Base-by-base conservation (phyloP, 805 yeast species). In the Pachysolen tannophilus region DNA sequence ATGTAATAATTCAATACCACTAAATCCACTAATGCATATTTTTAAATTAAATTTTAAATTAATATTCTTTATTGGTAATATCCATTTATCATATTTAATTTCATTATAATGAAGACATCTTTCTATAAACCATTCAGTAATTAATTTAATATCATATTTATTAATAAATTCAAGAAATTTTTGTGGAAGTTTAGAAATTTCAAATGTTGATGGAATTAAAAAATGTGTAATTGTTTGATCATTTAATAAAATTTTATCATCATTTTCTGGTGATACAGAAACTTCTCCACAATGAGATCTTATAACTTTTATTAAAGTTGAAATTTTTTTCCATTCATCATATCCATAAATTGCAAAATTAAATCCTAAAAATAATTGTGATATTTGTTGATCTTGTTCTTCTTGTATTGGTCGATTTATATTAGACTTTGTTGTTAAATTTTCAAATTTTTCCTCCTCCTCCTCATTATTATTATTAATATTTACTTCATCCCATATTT, bases 91-190 rank as follows among this genome's bases (percentile, higher is more conserved):
- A 23, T 53, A 46, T 11, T 59, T 54, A 6, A 72, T 44, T 30
- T 56, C 51, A 29, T 70, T 67, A 45, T 76, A 76, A 55, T 69
- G 78, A 16, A 84, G 61, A 17, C 82, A 72, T 39, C 94, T 60
- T 54, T 85, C 95, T 9, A 86, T 57, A 43, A 79, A 78, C 82
- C 90, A 84, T 53, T 86, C 94, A 0, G 94, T 84, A 2, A 76
- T 71, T 0, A 77, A 42, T 13, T 48, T 47, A 3, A 49, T 43
- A 3, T 40, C 45, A 42, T 51, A 16, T 25, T 50, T 32, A 5
- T 41, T 42, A 5, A 37, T 28, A 20, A 45, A 24, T 6, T 23
- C 23, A 11, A 33, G 23, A 8, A 53, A n/a, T 4, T 43, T 33
- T 3, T 18, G 17, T 1, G 56, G 53, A 2, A 55, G 16, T 20